Conservation (phyloP, 1,284 basidiomycete genomes). For the Cryptococcus jaspeensis region DNA sequence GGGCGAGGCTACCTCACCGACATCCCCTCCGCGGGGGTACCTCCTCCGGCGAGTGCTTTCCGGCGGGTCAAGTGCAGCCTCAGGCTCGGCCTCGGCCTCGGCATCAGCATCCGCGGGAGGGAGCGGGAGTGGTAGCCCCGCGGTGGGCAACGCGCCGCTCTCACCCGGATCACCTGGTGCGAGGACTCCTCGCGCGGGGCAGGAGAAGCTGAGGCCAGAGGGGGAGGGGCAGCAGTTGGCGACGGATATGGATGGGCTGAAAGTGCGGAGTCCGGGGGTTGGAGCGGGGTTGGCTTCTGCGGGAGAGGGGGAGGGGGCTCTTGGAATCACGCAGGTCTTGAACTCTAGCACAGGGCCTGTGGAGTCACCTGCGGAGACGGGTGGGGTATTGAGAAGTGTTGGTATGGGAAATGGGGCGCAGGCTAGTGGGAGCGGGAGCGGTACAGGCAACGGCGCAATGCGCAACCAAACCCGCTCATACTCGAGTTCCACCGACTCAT, state of each 20-base stretch:
- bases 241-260: conserved; percentile 22
- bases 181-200: conserved; percentile 26
- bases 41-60: conserved; percentile 28
- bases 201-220: conserved; percentile 7
- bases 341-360: not conserved
- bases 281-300: not conserved
- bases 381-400: not conserved
- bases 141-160: conserved; percentile 11
- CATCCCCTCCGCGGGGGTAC: conserved; percentile 11
- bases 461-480: conserved; percentile 9
- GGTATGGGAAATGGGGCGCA: not conserved
- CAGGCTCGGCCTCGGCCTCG: conserved; percentile 7
- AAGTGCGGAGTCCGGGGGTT: conserved; percentile 20
- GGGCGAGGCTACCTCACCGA: not conserved
- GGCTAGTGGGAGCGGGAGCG: not conserved
- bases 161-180: conserved; percentile 30
- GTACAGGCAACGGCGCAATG: not conserved
- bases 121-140: conserved; percentile 10
- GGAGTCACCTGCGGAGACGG: not conserved
- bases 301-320: not conserved
- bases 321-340: conserved; percentile 4
- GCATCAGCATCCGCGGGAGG: not conserved
- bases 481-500: conserved; percentile 41
- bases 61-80: conserved; percentile 17
- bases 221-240: conserved; percentile 13